These are phyloP conservation scores for Acmispon strigosus DNA, from an alignment of 306 rosid genomes.

Conservation along the genomic window DNA sequence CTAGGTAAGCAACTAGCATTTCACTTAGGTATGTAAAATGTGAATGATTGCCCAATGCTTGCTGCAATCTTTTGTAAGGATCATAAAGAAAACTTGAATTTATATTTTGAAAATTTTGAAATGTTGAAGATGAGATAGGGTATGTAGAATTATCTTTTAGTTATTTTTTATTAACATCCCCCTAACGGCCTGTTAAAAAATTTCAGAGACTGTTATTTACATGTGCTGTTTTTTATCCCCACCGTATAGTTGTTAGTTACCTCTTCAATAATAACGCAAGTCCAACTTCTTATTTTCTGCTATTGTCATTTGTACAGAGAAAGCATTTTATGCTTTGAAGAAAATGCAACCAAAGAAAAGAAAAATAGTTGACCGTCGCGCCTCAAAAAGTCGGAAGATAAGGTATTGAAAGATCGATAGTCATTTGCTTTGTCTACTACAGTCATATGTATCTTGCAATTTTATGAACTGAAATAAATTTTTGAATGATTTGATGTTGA, in stretches of 20 bases:
- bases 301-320: conserved; percentile 37
- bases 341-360: conserved; percentile 72
- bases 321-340: conserved; percentile 59
- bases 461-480: background rate
- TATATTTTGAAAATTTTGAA: background rate
- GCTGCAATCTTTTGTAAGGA: background rate
- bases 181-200: background rate
- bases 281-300: conserved; percentile 6
- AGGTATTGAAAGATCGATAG: conserved; percentile 34
- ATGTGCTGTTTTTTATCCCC: background rate
- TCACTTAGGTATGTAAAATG: background rate
- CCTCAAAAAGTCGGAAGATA: conserved; percentile 91
- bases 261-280: background rate
- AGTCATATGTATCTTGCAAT: background rate
- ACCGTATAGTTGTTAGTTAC: background rate
- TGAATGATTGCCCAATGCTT: background rate
- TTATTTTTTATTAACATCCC: background rate
- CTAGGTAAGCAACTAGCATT: too few species aligned
- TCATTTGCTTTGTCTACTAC: background rate
- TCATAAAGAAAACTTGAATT: background rate
- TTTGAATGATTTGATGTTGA: conserved; percentile 13
- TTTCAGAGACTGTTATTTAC: background rate
- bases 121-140: background rate
- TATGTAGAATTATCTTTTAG: background rate
- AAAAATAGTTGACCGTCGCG: conserved; percentile 80